phyloP scores from a whole-genome alignment of 805 yeast genomes.

The Dipodascus albidus region DNA sequence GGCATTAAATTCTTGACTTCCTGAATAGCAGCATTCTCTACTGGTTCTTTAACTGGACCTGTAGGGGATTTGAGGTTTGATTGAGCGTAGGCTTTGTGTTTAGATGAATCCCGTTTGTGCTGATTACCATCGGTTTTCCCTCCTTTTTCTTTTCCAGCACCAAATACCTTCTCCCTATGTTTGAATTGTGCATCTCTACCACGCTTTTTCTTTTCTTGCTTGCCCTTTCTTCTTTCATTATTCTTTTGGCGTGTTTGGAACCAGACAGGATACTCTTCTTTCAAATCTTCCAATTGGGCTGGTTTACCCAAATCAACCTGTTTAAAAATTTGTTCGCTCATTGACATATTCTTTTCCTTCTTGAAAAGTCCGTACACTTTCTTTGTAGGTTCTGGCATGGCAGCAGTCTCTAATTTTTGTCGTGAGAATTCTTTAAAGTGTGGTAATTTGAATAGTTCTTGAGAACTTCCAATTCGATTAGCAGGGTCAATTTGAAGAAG shows the following conservation, averaged over 20 bases:
- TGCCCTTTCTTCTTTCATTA: background rate
- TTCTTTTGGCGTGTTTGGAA: background rate
- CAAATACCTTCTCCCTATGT: background rate
- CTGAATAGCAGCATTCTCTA: too few species aligned
- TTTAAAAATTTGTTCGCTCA: background rate
- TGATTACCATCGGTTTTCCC: too few species aligned
- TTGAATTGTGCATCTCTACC: background rate
- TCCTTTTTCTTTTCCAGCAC: background rate
- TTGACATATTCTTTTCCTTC: background rate
- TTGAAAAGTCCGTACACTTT: background rate
- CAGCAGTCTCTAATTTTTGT: constrained; percentile 2
- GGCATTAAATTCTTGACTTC: too few species aligned
- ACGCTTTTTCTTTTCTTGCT: background rate
- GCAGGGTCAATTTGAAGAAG: constrained; percentile 8
- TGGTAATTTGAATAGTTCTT: constrained; percentile 7
- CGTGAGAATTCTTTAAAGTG: constrained; percentile 9
- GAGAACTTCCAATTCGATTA: constrained; percentile 6
- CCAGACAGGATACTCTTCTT: background rate
- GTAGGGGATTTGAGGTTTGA: too few species aligned
- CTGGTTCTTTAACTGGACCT: too few species aligned
- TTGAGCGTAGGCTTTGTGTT: too few species aligned
- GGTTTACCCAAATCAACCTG: background rate
- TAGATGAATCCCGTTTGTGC: too few species aligned
- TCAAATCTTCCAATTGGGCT: background rate
- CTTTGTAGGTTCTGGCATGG: background rate